Percentiles rank a stretch among this genome's conserved stretches.
Conservation (phyloP, 2,329 filamentous ascomycete genomes). For the Gaeumannomyces tritici region DNA sequence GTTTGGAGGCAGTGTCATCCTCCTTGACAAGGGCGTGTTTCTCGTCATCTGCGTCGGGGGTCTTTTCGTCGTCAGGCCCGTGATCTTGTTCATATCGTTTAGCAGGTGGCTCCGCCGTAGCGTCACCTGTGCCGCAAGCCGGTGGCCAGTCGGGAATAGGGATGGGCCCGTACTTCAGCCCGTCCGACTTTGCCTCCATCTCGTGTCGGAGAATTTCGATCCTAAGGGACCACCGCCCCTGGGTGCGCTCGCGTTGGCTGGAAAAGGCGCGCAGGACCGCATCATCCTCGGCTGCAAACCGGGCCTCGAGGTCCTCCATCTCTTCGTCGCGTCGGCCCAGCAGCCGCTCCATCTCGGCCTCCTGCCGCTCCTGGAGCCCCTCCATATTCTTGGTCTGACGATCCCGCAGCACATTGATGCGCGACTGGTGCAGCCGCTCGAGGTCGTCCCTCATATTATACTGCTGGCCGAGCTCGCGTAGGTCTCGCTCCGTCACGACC, state of each 20-base stretch:
- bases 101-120: not conserved
- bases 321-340: constrained; percentile 35
- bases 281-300: constrained; percentile 40
- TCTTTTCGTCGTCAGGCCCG: not conserved
- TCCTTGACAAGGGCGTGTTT: not conserved
- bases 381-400: constrained; percentile 53
- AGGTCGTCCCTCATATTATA: constrained; percentile 51
- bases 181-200: constrained; percentile 36
- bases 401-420: constrained; percentile 57
- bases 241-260: constrained; percentile 32
- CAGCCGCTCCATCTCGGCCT: constrained; percentile 38
- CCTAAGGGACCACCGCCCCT: constrained; percentile 40
- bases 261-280: constrained; percentile 32
- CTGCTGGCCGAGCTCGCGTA: constrained; percentile 49
- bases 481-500: constrained; percentile 48
- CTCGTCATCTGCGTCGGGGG: not conserved
- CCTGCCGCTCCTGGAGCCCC: constrained; percentile 45
- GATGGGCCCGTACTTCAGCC: constrained; percentile 30
- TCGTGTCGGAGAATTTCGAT: constrained; percentile 44
- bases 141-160: constrained; percentile 29
- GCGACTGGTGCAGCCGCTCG: constrained; percentile 46
- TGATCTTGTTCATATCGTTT: not conserved
- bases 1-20: not conserved
- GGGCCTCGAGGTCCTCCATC: constrained; percentile 34
- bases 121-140: not conserved